phyloP scores from a whole-genome alignment of 805 yeast genomes.

The Metschnikowia proteae region DNA sequence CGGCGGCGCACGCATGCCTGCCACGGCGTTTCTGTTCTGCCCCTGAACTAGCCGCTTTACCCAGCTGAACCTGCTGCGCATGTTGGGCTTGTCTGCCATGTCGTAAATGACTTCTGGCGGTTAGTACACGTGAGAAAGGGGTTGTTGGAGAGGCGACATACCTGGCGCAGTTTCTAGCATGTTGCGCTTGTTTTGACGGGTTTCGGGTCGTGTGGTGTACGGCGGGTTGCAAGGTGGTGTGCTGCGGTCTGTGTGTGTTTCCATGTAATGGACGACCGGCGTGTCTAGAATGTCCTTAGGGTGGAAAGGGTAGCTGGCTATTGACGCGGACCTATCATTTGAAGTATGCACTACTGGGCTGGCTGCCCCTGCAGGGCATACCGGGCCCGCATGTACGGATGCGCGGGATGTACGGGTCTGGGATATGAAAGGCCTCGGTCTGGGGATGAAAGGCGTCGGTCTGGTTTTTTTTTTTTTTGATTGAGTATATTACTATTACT shows the following conservation, averaged over 20 bases:
- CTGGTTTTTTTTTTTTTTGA: too few species aligned
- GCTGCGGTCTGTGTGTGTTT: too few species aligned
- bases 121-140: not conserved
- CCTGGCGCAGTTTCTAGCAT: conserved; percentile 2
- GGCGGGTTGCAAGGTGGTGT: too few species aligned
- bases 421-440: too few species aligned
- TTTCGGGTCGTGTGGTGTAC: not conserved
- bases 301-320: not conserved
- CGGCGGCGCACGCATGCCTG: conserved; percentile 11
- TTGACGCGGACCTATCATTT: not conserved
- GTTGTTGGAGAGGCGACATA: not conserved
- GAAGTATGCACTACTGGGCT: not conserved
- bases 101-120: conserved; percentile 9
- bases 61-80: conserved; percentile 36
- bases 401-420: too few species aligned
- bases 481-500: too few species aligned
- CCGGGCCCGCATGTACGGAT: not conserved
- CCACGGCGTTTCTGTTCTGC: conserved; percentile 19
- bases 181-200: not conserved
- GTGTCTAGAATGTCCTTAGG: not conserved
- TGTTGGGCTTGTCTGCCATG: conserved; percentile 25
- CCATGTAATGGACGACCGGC: too few species aligned
- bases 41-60: conserved; percentile 40
- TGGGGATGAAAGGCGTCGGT: too few species aligned
- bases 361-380: not conserved